Conservation (phyloP, 2,329 filamentous ascomycete species). For the Pseudogymnoascus sp. region DNA sequence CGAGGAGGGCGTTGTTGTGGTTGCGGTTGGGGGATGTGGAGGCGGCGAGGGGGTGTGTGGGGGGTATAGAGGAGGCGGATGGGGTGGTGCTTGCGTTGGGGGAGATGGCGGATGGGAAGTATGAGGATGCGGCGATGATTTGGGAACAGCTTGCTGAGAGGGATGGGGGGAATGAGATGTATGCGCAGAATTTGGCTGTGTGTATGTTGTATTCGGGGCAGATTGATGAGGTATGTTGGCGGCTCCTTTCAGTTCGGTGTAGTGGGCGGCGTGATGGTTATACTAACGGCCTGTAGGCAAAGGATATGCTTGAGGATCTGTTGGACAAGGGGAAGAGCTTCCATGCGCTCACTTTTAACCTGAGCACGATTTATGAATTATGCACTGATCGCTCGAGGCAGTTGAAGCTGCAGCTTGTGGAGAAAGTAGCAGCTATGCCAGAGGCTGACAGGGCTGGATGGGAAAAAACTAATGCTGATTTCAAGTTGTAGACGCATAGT, state of each 20-base stretch:
- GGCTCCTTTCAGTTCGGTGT: neutral
- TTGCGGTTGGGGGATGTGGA: constrained; percentile 70
- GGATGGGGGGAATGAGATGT: constrained; percentile 50
- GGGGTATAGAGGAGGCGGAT: constrained; percentile 23
- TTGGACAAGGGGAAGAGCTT: constrained; percentile 58
- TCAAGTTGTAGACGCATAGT: constrained; percentile 67
- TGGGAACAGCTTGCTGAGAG: constrained; percentile 48
- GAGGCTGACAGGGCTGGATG: constrained; percentile 48
- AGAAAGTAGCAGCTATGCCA: constrained; percentile 54
- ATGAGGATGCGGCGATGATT: constrained; percentile 49
- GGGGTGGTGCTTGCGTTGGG: constrained; percentile 57
- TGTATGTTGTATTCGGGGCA: constrained; percentile 73
- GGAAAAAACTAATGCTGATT: constrained; percentile 65
- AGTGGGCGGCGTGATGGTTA: neutral
- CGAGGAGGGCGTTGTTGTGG: constrained; percentile 58
- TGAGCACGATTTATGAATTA: constrained; percentile 85
- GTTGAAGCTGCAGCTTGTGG: constrained; percentile 63
- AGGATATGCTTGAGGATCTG: constrained; percentile 55
- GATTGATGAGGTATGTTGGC: constrained; percentile 54
- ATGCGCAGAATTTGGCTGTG: constrained; percentile 74
- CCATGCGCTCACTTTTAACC: constrained; percentile 76
- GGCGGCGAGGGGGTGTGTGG: constrained; percentile 41
- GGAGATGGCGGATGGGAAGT: constrained; percentile 70
- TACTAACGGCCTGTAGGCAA: constrained; percentile 44
- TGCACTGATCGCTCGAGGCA: constrained; percentile 68